These are phyloP conservation scores for Labyrinthula sp. DNA, from an alignment of 352 stramenopile genomes.

Conservation along the genomic window DNA sequence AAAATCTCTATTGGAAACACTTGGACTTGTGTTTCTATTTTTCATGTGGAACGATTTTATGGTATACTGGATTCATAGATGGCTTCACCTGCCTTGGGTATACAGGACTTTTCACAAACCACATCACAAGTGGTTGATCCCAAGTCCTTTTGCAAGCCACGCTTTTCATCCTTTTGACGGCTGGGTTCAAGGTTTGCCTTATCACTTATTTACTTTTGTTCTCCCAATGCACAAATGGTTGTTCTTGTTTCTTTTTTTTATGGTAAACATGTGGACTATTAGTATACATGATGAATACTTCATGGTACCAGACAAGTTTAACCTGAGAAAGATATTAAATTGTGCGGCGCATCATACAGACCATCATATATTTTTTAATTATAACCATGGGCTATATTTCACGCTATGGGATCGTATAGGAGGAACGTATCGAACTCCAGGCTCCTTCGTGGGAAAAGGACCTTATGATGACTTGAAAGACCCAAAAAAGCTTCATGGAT, in stretches of 20 bases:
- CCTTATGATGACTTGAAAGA: conserved; percentile 29
- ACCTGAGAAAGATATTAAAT: conserved; percentile 42
- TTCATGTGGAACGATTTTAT: conserved; percentile 50
- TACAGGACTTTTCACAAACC: conserved; percentile 48
- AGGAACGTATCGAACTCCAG: conserved; percentile 44
- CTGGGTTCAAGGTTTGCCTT: conserved; percentile 45
- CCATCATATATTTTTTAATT: conserved; percentile 46
- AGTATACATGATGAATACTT: conserved; percentile 50
- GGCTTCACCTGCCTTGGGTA: conserved; percentile 44
- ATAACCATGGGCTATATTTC: conserved; percentile 50
- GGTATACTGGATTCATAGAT: conserved; percentile 55
- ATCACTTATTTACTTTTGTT: conserved; percentile 46
- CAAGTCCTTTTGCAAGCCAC: conserved; percentile 47
- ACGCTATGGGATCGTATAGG: conserved; percentile 48
- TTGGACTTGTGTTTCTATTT: conserved; percentile 40
- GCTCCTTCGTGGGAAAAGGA: conserved; percentile 12
- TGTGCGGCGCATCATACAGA: conserved; percentile 44
- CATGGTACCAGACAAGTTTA: conserved; percentile 40
- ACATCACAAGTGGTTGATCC: conserved; percentile 51
- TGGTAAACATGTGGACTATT: conserved; percentile 53
- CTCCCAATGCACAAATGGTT: conserved; percentile 42
- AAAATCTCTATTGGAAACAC: conserved; percentile 37
- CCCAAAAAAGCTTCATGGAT: no score
- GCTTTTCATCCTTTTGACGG: conserved; percentile 50
- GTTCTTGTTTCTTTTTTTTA: conserved; percentile 43